Conservation (phyloP, 1,284 basidiomycete species). For the Blastosporella zonata region DNA sequence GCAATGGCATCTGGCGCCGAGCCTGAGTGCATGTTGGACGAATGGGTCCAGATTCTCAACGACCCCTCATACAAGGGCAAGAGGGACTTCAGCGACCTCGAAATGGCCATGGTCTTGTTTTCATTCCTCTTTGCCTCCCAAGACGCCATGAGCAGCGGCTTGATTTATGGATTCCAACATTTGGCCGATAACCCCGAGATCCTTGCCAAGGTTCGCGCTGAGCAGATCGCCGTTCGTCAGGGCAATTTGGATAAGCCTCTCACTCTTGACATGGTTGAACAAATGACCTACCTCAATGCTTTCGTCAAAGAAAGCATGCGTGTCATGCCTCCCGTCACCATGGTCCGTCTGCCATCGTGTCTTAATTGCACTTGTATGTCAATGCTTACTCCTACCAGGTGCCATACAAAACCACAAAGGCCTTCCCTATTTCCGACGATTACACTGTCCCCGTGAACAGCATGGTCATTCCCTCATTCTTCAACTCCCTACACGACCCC, state of each 20-base stretch:
- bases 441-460: slow-evolving; percentile 91
- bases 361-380: background rate
- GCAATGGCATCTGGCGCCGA: slow-evolving; percentile 82
- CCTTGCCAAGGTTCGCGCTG: slow-evolving; percentile 86
- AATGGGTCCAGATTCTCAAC: slow-evolving; percentile 82
- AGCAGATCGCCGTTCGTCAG: slow-evolving; percentile 84
- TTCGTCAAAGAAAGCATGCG: slow-evolving; percentile 93
- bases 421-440: slow-evolving; percentile 87
- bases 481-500: slow-evolving; percentile 90
- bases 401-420: slow-evolving; percentile 87
- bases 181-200: slow-evolving; percentile 91
- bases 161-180: slow-evolving; percentile 96
- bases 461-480: slow-evolving; percentile 98
- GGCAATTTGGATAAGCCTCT: slow-evolving; percentile 80
- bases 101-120: slow-evolving; percentile 96
- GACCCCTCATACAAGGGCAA: slow-evolving; percentile 74
- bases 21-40: slow-evolving; percentile 89
- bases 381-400: slow-evolving; percentile 49
- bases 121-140: slow-evolving; percentile 98
- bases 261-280: slow-evolving; percentile 86
- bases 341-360: slow-evolving; percentile 53
- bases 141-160: slow-evolving; percentile 95
- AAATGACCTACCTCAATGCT: slow-evolving; percentile 92
- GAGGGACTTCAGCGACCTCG: slow-evolving; percentile 87
- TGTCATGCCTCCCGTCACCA: slow-evolving; percentile 88